Conservation (phyloP, 257 asterid species). For the Cruciata laevipes region DNA sequence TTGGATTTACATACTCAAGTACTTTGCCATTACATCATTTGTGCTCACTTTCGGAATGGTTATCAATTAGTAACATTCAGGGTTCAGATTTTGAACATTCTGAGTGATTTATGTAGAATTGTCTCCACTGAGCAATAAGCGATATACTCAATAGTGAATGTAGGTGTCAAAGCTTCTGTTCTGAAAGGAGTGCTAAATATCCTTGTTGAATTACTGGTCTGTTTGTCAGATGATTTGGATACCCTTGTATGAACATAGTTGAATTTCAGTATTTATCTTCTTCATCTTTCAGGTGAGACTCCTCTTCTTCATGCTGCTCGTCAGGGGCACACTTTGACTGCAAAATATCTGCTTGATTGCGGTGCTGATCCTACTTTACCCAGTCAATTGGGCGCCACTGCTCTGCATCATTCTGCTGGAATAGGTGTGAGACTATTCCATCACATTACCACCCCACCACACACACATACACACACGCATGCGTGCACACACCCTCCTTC, state of each 20-base stretch:
- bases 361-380: slow-evolving; percentile 86
- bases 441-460: neutral
- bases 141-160: neutral
- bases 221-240: neutral
- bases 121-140: neutral
- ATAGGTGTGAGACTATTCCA: slow-evolving; percentile 36
- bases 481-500: neutral
- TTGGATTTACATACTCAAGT: too few relatives aligned
- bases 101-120: too few relatives aligned
- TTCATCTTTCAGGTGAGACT: slow-evolving; percentile 60
- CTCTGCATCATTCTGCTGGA: slow-evolving; percentile 87
- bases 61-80: neutral
- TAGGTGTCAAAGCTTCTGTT: neutral
- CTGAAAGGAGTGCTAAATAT: neutral
- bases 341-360: slow-evolving; percentile 59
- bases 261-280: neutral
- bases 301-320: slow-evolving; percentile 87
- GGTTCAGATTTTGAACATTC: neutral
- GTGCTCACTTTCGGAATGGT: too few relatives aligned
- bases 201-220: neutral
- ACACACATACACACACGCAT: neutral
- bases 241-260: neutral
- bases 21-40: too few relatives aligned
- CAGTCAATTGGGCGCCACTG: slow-evolving; percentile 78
- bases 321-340: slow-evolving; percentile 72